Conservation (phyloP, 2,329 filamentous ascomycete species). For the Sclerotinia minor region DNA sequence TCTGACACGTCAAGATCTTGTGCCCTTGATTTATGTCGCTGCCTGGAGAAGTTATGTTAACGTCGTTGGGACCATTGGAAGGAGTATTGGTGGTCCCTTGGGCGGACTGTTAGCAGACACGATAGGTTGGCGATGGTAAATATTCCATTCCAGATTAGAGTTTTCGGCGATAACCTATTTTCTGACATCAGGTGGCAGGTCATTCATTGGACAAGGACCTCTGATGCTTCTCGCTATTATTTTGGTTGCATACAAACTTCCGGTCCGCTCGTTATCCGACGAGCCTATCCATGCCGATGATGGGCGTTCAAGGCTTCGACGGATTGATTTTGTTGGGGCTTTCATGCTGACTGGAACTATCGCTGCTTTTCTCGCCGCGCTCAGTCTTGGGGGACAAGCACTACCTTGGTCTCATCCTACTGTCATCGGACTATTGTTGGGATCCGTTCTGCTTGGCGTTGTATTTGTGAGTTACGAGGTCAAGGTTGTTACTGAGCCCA, state of each 20-base stretch:
- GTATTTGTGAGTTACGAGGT: conserved; percentile 42
- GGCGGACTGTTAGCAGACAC: conserved; percentile 71
- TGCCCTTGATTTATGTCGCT: conserved; percentile 47
- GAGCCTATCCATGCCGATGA: conserved; percentile 60
- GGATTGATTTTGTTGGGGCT: conserved; percentile 74
- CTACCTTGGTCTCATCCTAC: conserved; percentile 44
- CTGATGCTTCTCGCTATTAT: conserved; percentile 65
- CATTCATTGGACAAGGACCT: conserved; percentile 71
- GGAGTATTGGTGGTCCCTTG: conserved; percentile 67
- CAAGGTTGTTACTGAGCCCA: conserved; percentile 53
- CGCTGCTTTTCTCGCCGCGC: conserved; percentile 45
- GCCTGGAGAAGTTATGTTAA: conserved; percentile 74
- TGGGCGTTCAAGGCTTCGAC: conserved; percentile 64
- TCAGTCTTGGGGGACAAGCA: conserved; percentile 52
- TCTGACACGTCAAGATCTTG: conserved; percentile 9
- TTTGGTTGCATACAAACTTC: conserved; percentile 61
- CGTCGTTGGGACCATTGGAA: conserved; percentile 68
- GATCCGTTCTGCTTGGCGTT: conserved; percentile 36
- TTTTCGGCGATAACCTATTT: not conserved
- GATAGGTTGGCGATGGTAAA: conserved; percentile 73
- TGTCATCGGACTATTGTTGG: conserved; percentile 42
- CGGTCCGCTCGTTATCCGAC: conserved; percentile 40
- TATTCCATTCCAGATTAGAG: conserved; percentile 9
- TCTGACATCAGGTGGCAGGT: conserved; percentile 46
- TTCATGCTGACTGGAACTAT: conserved; percentile 43